Conservation (phyloP, 306 rosid species). For the Amphicarpaea edgeworthii region DNA sequence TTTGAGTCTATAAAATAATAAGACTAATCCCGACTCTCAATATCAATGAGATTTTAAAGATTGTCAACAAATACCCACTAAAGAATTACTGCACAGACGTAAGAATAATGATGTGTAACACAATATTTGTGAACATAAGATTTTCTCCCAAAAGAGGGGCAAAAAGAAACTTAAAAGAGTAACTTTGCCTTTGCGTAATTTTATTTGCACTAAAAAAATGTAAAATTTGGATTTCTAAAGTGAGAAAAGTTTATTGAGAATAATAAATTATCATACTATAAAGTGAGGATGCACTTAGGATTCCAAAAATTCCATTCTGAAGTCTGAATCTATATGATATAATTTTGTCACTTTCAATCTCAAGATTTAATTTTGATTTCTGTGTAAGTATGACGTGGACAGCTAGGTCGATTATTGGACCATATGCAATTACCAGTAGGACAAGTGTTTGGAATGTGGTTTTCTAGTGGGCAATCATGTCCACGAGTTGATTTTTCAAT, state of each 20-base stretch:
- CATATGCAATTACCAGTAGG: background rate
- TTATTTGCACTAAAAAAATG: background rate
- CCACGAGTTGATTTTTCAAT: background rate
- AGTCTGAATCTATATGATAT: background rate
- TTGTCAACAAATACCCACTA: too few relatives aligned
- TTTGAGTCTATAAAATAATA: too few relatives aligned
- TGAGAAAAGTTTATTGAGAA: background rate
- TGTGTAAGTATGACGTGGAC: background rate
- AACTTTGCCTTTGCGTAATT: background rate
- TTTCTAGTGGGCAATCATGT: background rate
- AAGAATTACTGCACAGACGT: too few relatives aligned
- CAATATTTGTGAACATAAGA: background rate
- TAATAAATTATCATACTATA: background rate
- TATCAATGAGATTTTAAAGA: too few relatives aligned
- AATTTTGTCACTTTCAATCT: background rate
- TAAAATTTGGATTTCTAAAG: background rate
- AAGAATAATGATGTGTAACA: background rate
- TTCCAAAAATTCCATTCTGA: background rate
- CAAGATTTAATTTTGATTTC: background rate
- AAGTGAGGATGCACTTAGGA: background rate
- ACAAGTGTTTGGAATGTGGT: too few relatives aligned
- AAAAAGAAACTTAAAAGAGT: background rate
- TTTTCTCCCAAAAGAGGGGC: background rate
- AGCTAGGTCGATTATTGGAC: constrained; percentile 4
- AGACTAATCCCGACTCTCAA: too few relatives aligned